Evolutionary conservation across 2,329 filamentous ascomycete species (phyloP).

Genomic region (Karstenula rhodostoma): DNA sequence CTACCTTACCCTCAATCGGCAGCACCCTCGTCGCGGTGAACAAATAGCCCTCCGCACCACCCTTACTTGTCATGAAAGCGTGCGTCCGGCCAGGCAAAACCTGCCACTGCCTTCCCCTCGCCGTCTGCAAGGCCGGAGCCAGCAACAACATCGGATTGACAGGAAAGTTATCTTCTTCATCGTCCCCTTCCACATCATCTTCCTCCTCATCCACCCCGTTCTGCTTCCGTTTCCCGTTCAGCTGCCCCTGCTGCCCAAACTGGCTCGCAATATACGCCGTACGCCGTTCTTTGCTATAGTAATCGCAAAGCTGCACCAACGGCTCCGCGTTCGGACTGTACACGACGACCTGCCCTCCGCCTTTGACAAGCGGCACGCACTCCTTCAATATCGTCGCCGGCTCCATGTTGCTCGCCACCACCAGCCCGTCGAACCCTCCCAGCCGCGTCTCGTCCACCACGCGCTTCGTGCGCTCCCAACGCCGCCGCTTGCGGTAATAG

Average conservation of each 20-base stretch:
- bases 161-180: slow-evolving; percentile 72
- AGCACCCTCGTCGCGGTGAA: slow-evolving; percentile 84
- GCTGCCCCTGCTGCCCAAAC: slow-evolving; percentile 34
- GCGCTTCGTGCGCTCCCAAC: slow-evolving; percentile 76
- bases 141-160: slow-evolving; percentile 86
- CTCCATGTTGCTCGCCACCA: slow-evolving; percentile 85
- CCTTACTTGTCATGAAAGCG: slow-evolving; percentile 88
- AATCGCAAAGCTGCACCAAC: slow-evolving; percentile 78
- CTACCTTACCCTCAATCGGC: slow-evolving; percentile 79
- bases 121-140: slow-evolving; percentile 81
- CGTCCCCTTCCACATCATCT: slow-evolving; percentile 24
- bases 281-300: slow-evolving; percentile 81
- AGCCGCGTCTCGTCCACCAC: slow-evolving; percentile 78
- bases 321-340: slow-evolving; percentile 85
- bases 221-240: slow-evolving; percentile 27
- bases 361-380: slow-evolving; percentile 79
- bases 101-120: slow-evolving; percentile 82
- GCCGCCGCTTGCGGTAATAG: slow-evolving; percentile 87
- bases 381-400: slow-evolving; percentile 77
- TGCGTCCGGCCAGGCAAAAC: slow-evolving; percentile 91
- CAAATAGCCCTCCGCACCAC: slow-evolving; percentile 88
- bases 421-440: slow-evolving; percentile 83
- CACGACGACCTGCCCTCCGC: slow-evolving; percentile 84
- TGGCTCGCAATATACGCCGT: slow-evolving; percentile 66
- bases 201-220: slow-evolving; percentile 27